phyloP scores from a whole-genome alignment of 371 early-diverging fungal species.

The Saksenaea vasiformis region DNA sequence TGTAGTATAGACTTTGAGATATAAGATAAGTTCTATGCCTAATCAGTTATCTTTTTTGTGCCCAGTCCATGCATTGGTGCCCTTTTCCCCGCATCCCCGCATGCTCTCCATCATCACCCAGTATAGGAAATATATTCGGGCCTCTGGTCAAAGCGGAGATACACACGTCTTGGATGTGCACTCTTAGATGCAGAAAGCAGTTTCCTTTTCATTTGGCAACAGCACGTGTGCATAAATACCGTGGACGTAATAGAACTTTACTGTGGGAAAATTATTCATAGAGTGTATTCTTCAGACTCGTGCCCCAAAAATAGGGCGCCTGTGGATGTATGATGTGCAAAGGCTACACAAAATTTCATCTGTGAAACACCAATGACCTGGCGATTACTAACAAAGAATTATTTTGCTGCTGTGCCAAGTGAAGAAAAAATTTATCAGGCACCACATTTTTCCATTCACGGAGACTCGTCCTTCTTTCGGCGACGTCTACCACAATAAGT shows the following conservation, averaged over 20 bases:
- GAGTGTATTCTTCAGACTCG: not conserved
- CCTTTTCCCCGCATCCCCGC: slow-evolving; percentile 4
- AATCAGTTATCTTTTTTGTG: not conserved
- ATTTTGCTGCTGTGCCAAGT: not conserved
- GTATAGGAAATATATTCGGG: not conserved
- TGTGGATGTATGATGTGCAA: not conserved
- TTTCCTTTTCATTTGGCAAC: not conserved
- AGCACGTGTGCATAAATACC: not conserved
- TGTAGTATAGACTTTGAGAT: not conserved
- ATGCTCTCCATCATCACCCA: not conserved
- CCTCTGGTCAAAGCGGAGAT: not conserved
- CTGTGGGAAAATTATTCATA: slow-evolving; percentile 2
- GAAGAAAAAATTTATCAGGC: not conserved
- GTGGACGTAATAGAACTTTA: not conserved
- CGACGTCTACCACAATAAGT: too few species aligned
- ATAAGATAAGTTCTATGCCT: not conserved
- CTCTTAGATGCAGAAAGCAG: not conserved
- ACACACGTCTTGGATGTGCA: not conserved
- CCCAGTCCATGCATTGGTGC: not conserved
- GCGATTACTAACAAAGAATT: not conserved
- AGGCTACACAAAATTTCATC: not conserved
- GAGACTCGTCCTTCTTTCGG: not conserved
- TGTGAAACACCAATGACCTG: not conserved
- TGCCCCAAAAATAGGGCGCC: not conserved
- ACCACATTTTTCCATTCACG: not conserved